Evolutionary conservation across 2,329 filamentous ascomycete species (phyloP).

Genomic region (Ustilaginoidea virens): DNA sequence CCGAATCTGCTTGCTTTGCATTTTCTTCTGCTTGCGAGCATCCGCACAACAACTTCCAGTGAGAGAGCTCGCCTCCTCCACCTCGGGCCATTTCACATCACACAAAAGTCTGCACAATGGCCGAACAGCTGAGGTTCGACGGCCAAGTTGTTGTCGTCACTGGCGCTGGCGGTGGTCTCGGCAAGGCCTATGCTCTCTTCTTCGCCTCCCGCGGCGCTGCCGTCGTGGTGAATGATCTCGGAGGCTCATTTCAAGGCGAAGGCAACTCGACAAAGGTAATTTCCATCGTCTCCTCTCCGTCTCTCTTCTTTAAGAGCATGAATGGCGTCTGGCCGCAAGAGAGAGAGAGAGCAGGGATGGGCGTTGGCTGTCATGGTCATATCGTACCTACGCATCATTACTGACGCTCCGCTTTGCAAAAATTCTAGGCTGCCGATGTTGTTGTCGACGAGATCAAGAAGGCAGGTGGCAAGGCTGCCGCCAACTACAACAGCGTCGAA

Average conservation of each 20-base stretch:
- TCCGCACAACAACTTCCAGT: background rate
- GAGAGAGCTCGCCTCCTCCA: conserved; percentile 1
- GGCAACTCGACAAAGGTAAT: conserved; percentile 69
- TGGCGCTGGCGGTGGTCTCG: conserved; percentile 64
- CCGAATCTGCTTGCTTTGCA: too few relatives aligned
- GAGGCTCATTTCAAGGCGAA: conserved; percentile 85
- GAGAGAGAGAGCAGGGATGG: too few relatives aligned
- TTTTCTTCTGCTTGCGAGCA: conserved; percentile 5
- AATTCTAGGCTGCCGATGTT: conserved; percentile 63
- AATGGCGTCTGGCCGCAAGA: background rate
- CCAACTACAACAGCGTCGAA: conserved; percentile 94
- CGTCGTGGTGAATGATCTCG: conserved; percentile 93
- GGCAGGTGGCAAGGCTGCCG: conserved; percentile 86
- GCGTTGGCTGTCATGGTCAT: too few relatives aligned
- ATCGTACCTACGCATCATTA: conserved; percentile 9
- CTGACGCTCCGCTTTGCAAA: background rate
- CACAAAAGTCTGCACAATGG: conserved; percentile 34
- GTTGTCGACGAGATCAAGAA: conserved; percentile 73
- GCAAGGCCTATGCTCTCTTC: conserved; percentile 74
- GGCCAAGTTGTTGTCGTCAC: conserved; percentile 74
- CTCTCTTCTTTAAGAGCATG: too few relatives aligned
- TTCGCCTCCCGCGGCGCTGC: conserved; percentile 85
- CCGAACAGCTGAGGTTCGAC: conserved; percentile 60
- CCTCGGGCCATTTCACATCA: conserved; percentile 5
- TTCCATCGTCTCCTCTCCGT: background rate